These are phyloP conservation scores for Boletus rubroflammeus DNA, from an alignment of 768 basidiomycete species.

Conservation along the genomic window DNA sequence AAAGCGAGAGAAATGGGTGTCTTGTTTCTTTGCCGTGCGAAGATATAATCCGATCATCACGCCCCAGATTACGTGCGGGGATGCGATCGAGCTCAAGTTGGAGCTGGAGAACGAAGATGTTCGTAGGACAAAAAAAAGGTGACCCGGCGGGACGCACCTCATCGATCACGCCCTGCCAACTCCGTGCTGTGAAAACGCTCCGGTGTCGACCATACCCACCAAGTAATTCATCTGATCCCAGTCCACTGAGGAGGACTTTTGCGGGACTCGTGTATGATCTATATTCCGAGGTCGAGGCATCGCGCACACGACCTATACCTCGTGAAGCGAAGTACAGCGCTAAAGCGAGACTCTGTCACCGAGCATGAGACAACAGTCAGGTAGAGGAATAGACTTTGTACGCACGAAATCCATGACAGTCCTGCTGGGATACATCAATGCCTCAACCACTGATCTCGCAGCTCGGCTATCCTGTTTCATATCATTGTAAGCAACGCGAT, in stretches of 20 bases:
- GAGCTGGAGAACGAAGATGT: constrained; percentile 46
- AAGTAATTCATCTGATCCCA: constrained; percentile 93
- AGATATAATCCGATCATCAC: constrained; percentile 93
- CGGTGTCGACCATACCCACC: constrained; percentile 93
- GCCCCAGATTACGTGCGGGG: constrained; percentile 83
- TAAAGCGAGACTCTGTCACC: constrained; percentile 75
- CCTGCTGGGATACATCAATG: constrained; percentile 71
- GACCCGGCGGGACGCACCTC: constrained; percentile 51
- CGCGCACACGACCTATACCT: constrained; percentile 60
- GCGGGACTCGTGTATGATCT: constrained; percentile 67
- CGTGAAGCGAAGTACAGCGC: constrained; percentile 93
- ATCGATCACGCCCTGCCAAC: constrained; percentile 75
- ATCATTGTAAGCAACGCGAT: constrained; percentile 3
- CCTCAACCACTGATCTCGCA: constrained; percentile 53
- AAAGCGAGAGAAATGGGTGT: constrained; percentile 85
- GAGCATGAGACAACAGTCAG: constrained; percentile 1
- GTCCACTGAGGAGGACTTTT: constrained; percentile 80
- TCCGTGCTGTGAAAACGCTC: constrained; percentile 58
- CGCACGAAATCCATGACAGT: constrained; percentile 91
- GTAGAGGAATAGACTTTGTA: neutral
- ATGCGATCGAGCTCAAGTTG: constrained; percentile 88
- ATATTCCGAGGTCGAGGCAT: constrained; percentile 30
- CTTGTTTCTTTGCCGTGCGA: constrained; percentile 89
- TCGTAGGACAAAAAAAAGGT: neutral
- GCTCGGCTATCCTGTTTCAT: constrained; percentile 59